Evolutionary conservation across 345 rosid genomes (phyloP).

Genomic region (Excoecaria agallocha): DNA sequence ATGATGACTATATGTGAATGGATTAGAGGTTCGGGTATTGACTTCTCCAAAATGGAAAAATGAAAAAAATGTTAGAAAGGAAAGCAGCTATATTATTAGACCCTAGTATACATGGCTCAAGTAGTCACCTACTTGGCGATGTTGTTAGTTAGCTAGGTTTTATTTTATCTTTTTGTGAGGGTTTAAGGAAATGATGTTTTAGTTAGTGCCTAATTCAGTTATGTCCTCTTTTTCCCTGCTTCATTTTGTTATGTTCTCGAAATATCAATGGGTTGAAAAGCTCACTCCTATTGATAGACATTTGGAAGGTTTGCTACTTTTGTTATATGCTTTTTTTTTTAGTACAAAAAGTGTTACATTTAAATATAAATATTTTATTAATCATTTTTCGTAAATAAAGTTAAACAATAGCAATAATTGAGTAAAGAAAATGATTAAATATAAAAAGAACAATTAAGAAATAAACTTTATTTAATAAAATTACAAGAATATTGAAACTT

Average conservation of each 20-base stretch:
- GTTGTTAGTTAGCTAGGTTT: not conserved
- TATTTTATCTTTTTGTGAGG: not conserved
- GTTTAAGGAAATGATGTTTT: not conserved
- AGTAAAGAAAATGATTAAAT: too few relatives aligned
- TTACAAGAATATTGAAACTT: too few relatives aligned
- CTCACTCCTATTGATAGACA: too few relatives aligned
- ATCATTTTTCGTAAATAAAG: too few relatives aligned
- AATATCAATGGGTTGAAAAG: not conserved
- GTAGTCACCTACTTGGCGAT: not conserved
- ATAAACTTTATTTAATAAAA: too few relatives aligned
- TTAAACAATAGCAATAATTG: too few relatives aligned
- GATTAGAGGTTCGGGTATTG: slow-evolving; percentile 85
- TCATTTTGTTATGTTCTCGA: not conserved
- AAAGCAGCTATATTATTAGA: not conserved
- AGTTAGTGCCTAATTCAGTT: not conserved
- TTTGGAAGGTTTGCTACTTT: too few relatives aligned
- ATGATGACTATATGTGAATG: slow-evolving; percentile 6
- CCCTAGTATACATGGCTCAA: not conserved
- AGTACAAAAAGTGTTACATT: too few relatives aligned
- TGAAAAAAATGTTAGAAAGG: not conserved
- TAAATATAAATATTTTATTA: too few relatives aligned
- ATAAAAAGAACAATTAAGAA: too few relatives aligned
- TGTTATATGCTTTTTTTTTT: too few relatives aligned
- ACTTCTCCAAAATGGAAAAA: slow-evolving; percentile 40
- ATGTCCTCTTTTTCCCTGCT: slow-evolving; percentile 6